Percentiles rank a stretch among this genome's conserved stretches.
Evolutionary conservation across 2,329 filamentous ascomycete genomes (phyloP).

Genomic region (Pleurostoma richardsiae): DNA sequence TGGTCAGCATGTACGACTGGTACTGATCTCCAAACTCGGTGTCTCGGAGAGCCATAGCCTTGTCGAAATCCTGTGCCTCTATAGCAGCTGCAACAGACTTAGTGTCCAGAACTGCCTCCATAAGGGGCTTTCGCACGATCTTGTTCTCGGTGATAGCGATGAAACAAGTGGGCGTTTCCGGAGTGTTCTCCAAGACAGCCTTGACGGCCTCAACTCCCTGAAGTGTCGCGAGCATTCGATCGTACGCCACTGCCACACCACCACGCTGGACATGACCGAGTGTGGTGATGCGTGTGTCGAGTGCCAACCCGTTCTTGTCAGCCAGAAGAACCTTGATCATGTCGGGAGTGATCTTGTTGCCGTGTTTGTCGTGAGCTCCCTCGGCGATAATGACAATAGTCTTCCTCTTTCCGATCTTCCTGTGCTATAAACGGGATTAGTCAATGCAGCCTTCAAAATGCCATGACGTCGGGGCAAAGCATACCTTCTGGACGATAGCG

Average conservation of each 20-base stretch:
- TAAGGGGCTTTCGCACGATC: constrained; percentile 82
- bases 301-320: constrained; percentile 65
- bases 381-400: constrained; percentile 98
- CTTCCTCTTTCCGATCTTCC: constrained; percentile 85
- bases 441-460: too few relatives aligned
- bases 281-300: constrained; percentile 93
- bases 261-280: constrained; percentile 97
- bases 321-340: constrained; percentile 89
- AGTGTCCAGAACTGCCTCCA: constrained; percentile 83
- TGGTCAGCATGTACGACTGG: constrained; percentile 85
- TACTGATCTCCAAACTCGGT: constrained; percentile 93
- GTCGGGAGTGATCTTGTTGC: constrained; percentile 75
- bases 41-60: constrained; percentile 83
- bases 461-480: constrained; percentile 9
- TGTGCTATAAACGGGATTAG: constrained; percentile 53
- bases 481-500: constrained; percentile 65
- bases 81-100: constrained; percentile 81
- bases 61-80: constrained; percentile 76
- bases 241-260: constrained; percentile 87
- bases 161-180: constrained; percentile 85
- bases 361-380: constrained; percentile 78
- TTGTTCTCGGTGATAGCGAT: constrained; percentile 98
- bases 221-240: constrained; percentile 86
- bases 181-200: constrained; percentile 82
- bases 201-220: constrained; percentile 94